These are phyloP conservation scores for Penicillium subrubescens DNA, from an alignment of 495 filamentous ascomycete genomes.

Conservation along the genomic window DNA sequence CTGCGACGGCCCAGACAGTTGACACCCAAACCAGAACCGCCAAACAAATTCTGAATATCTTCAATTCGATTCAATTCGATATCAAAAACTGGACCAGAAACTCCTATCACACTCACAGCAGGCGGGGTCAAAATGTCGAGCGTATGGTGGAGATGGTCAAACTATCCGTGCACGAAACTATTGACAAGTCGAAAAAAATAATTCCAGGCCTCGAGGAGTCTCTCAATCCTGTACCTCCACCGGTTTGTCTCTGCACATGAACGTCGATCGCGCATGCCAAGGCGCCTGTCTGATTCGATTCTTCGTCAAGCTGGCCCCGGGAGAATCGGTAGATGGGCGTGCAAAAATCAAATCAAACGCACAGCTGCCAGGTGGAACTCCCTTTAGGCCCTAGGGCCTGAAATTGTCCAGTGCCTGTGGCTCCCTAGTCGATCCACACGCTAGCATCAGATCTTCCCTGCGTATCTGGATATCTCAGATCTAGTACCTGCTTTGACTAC, in stretches of 20 bases:
- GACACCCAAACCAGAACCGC: neutral
- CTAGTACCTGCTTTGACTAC: conserved; percentile 9
- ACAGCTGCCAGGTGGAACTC: conserved; percentile 16
- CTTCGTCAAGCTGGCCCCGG: conserved; percentile 5
- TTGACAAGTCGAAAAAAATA: conserved; percentile 17
- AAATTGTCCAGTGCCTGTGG: neutral
- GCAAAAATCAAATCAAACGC: conserved; percentile 18
- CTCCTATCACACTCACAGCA: neutral
- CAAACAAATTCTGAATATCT: neutral
- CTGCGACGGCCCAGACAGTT: conserved; percentile 16
- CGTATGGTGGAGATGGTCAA: neutral
- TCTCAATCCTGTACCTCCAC: neutral
- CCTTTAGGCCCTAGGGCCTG: neutral
- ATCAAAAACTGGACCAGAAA: neutral
- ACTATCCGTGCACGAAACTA: conserved; percentile 34
- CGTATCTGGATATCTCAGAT: conserved; percentile 26
- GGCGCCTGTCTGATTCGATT: conserved; percentile 11
- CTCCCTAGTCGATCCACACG: conserved; percentile 20
- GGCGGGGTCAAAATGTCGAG: conserved; percentile 8
- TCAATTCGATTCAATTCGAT: neutral
- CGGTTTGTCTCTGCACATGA: conserved; percentile 19
- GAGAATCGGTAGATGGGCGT: conserved; percentile 5
- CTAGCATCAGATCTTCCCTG: conserved; percentile 29
- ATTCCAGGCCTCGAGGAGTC: neutral
- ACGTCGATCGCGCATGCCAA: conserved; percentile 29